These are phyloP conservation scores for Paspalum vaginatum DNA, from an alignment of 176 grass and related monocot genomes.

Conservation along the genomic window DNA sequence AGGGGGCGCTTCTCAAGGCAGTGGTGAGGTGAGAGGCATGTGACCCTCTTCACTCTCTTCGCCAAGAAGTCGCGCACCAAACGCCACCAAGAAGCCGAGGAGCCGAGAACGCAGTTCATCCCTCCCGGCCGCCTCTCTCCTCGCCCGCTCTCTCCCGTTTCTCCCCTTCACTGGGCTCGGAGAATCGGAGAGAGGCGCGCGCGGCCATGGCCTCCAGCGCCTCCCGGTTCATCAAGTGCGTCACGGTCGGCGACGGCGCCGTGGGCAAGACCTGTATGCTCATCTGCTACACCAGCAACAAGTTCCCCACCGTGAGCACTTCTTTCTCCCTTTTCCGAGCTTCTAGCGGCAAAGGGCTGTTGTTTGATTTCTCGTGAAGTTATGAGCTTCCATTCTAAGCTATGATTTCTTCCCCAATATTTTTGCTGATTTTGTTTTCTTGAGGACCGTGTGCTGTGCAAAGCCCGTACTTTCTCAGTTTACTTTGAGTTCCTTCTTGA, in stretches of 20 bases:
- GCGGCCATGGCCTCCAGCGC: constrained; percentile 83
- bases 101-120: constrained; percentile 17
- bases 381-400: neutral
- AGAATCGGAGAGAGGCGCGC: constrained; percentile 39
- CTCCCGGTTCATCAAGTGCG: constrained; percentile 98
- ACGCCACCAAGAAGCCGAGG: neutral
- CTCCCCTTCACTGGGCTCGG: constrained; percentile 20
- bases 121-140: neutral
- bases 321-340: constrained; percentile 10
- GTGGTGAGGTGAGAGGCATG: constrained; percentile 52
- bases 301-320: constrained; percentile 68
- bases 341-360: neutral
- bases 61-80: constrained; percentile 56
- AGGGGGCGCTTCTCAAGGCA: neutral
- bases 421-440: constrained; percentile 33
- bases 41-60: constrained; percentile 57
- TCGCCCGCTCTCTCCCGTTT: constrained; percentile 14
- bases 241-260: constrained; percentile 97
- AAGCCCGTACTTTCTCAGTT: constrained; percentile 4
- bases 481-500: neutral
- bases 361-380: constrained; percentile 10
- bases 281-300: constrained; percentile 99
- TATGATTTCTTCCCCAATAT: neutral
- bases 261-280: constrained; percentile 99
- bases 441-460: neutral